These are phyloP conservation scores for Rhododendron henanense DNA, from an alignment of 148 eudicot genomes.

Conservation along the genomic window DNA sequence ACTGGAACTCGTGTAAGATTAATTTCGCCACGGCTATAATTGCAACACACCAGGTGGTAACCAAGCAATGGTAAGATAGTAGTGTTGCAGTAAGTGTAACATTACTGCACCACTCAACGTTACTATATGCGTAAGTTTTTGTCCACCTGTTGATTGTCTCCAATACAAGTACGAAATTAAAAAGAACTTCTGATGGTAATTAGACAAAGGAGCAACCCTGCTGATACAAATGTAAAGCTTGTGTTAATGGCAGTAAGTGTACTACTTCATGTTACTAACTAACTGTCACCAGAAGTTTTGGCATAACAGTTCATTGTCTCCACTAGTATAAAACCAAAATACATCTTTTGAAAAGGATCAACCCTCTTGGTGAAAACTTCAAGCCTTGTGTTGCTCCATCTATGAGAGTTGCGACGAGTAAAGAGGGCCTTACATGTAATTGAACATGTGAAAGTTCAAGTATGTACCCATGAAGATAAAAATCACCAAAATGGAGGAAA, in stretches of 20 bases:
- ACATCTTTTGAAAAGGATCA: background rate
- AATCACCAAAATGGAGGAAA: slow-evolving; percentile 1
- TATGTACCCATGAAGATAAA: background rate
- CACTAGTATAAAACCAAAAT: background rate
- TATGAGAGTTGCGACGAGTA: background rate
- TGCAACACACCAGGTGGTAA: background rate
- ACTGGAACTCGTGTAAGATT: background rate
- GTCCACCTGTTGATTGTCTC: background rate
- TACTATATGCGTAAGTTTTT: background rate
- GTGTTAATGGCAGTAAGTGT: background rate
- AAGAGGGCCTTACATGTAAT: background rate
- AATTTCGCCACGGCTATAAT: background rate
- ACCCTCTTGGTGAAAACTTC: background rate
- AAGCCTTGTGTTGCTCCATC: background rate
- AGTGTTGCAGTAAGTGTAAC: background rate
- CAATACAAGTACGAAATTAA: background rate
- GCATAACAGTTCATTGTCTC: background rate
- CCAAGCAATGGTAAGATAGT: background rate
- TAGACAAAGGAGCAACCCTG: background rate
- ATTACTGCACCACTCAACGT: background rate
- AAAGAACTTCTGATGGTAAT: background rate
- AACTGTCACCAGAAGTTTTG: background rate
- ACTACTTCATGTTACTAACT: background rate
- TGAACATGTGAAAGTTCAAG: background rate
- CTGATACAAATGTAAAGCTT: background rate